A percentile compares a stretch with the other conserved stretches of the same genome.
Conservation (phyloP, 2,329 filamentous ascomycete species). For the Fusarium sp. region DNA sequence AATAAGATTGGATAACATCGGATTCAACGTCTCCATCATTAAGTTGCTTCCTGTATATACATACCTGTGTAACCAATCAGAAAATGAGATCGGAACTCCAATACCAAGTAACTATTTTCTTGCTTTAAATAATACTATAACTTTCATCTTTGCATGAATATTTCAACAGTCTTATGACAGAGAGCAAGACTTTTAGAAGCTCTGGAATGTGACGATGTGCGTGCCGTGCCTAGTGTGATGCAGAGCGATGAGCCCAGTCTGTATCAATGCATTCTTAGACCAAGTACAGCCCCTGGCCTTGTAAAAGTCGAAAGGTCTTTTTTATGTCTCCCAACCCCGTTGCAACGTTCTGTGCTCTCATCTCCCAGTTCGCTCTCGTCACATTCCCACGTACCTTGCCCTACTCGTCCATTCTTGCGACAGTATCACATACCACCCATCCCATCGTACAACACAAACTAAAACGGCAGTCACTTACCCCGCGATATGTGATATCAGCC, state of each 20-base stretch:
- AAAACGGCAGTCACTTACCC: not conserved
- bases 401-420: not conserved
- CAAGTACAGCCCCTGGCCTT: fast-evolving
- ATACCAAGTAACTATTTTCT: not conserved
- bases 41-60: too few species aligned
- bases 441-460: too few species aligned
- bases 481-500: not conserved
- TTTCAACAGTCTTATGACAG: too few species aligned
- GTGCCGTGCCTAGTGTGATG: not conserved
- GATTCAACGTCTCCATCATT: fast-evolving
- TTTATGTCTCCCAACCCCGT: fast-evolving
- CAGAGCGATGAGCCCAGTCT: fast-evolving
- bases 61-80: too few species aligned
- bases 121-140: too few species aligned
- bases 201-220: not conserved
- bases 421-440: not conserved
- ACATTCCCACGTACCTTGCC: too few species aligned
- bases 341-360: fast-evolving
- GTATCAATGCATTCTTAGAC: not conserved
- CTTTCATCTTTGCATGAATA: not conserved
- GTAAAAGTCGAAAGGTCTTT: too few species aligned
- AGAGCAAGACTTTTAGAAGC: not conserved
- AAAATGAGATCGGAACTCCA: too few species aligned
- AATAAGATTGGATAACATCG: not conserved
- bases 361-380: too few species aligned